These are phyloP conservation scores for Colletotrichum coccodes DNA, from an alignment of 2,329 filamentous ascomycete species.

Conservation along the genomic window DNA sequence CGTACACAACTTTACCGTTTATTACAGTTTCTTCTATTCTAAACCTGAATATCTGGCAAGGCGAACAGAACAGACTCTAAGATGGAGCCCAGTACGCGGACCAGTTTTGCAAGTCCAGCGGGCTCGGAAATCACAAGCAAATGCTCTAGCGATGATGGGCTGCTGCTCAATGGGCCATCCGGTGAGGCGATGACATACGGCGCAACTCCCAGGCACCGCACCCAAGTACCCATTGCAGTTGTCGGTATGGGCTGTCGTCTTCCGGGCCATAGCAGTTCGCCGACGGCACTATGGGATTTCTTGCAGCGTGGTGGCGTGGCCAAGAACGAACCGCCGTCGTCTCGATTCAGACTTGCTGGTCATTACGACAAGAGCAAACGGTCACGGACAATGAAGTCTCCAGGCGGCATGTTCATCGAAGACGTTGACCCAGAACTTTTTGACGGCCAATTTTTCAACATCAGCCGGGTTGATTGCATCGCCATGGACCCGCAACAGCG, in stretches of 20 bases:
- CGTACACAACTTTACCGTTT: no score
- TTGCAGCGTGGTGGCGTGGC: slow-evolving; percentile 44
- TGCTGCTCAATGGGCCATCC: no score
- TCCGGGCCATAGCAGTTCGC: slow-evolving; percentile 46
- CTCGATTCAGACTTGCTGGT: slow-evolving; percentile 45
- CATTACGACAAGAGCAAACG: slow-evolving; percentile 49
- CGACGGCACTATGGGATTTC: slow-evolving; percentile 50
- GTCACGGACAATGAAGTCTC: slow-evolving; percentile 45
- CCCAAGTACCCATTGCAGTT: slow-evolving; percentile 48
- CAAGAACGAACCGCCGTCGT: slow-evolving; percentile 38
- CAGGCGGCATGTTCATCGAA: slow-evolving; percentile 48
- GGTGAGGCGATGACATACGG: not conserved
- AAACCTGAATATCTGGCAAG: no score
- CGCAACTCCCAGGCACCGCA: no score
- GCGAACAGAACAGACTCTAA: no score
- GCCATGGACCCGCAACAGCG: slow-evolving; percentile 64
- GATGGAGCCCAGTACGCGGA: no score
- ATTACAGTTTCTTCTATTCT: no score
- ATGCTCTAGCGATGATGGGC: not conserved
- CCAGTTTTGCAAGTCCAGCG: no score
- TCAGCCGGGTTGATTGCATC: slow-evolving; percentile 59
- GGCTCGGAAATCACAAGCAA: not conserved
- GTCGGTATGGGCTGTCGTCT: slow-evolving; percentile 55
- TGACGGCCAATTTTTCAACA: slow-evolving; percentile 45
- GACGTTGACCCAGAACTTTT: slow-evolving; percentile 38